These are phyloP conservation scores for Hypoxylon fragiforme DNA, from an alignment of 495 filamentous ascomycete genomes.

Conservation along the genomic window DNA sequence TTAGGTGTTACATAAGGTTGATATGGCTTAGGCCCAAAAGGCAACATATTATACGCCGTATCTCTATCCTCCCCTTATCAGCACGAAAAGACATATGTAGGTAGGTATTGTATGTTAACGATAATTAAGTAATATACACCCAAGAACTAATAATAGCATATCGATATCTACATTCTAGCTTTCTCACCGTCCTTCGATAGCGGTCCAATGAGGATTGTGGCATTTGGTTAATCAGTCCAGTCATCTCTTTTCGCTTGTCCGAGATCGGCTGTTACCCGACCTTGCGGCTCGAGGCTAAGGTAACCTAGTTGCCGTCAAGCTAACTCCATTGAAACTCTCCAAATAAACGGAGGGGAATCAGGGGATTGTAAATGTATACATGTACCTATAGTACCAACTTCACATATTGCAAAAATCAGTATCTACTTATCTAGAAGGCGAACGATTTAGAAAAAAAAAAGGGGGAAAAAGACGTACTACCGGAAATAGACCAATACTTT, in stretches of 20 bases:
- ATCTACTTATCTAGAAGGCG: slow-evolving; percentile 13
- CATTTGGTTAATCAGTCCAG: slow-evolving; percentile 17
- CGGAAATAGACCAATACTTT: slow-evolving; percentile 6
- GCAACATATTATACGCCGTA: no score
- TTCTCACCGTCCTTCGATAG: slow-evolving; percentile 8
- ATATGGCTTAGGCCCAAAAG: no score
- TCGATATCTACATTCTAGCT: background rate
- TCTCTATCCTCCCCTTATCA: no score
- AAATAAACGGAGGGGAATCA: no score
- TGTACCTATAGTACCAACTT: no score
- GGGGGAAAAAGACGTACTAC: background rate
- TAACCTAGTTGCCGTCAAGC: slow-evolving; percentile 3
- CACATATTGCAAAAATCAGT: no score
- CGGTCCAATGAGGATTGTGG: slow-evolving; percentile 11
- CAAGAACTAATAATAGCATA: background rate
- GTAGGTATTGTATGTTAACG: no score
- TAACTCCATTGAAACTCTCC: no score
- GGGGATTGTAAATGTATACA: no score
- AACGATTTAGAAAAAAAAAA: slow-evolving; percentile 14
- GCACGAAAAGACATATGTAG: no score
- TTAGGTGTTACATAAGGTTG: no score
- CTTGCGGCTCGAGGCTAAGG: slow-evolving; percentile 5
- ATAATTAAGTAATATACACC: background rate
- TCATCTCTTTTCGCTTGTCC: slow-evolving; percentile 14
- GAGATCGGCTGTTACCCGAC: slow-evolving; percentile 26